Percentiles rank a stretch among this genome's conserved stretches.
Conservation (phyloP, 2,329 filamentous ascomycete genomes). For the Aspergillus persii region DNA sequence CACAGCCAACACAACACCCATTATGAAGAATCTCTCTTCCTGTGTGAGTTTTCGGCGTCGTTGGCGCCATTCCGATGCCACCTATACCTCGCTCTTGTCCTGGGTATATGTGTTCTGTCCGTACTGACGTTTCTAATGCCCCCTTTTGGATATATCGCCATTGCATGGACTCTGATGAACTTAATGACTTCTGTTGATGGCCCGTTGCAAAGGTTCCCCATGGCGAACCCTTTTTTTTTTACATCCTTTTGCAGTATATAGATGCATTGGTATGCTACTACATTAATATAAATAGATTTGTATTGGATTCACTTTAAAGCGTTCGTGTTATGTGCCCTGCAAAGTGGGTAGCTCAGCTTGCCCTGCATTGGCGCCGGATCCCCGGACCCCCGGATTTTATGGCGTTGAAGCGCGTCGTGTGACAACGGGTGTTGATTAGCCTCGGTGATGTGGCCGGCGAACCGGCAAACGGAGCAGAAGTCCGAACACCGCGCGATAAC, state of each 20-base stretch:
- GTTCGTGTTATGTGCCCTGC: neutral
- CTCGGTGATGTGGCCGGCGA: neutral
- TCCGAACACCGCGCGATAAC: neutral
- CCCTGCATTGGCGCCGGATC: neutral
- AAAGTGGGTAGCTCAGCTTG: neutral
- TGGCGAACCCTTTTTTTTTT: neutral
- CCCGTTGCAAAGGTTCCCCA: conserved; percentile 5
- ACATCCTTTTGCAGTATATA: conserved; percentile 9
- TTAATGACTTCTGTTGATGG: conserved; percentile 17
- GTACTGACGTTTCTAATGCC: conserved; percentile 14
- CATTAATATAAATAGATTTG: conserved; percentile 17
- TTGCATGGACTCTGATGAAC: conserved; percentile 13
- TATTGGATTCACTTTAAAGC: neutral
- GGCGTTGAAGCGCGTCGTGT: no score
- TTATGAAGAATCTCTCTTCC: neutral
- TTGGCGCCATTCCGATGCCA: neutral
- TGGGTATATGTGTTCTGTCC: conserved; percentile 3
- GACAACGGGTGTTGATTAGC: no score
- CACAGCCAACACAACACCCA: neutral
- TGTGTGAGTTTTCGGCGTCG: neutral
- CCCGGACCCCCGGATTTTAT: no score
- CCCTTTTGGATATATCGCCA: conserved; percentile 13
- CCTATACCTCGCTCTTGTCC: neutral
- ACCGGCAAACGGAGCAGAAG: conserved; percentile 2
- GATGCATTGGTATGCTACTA: conserved; percentile 10